These are phyloP conservation scores for Leptographium radiaticola DNA, from an alignment of 2,329 filamentous ascomycete genomes.

Conservation along the genomic window DNA sequence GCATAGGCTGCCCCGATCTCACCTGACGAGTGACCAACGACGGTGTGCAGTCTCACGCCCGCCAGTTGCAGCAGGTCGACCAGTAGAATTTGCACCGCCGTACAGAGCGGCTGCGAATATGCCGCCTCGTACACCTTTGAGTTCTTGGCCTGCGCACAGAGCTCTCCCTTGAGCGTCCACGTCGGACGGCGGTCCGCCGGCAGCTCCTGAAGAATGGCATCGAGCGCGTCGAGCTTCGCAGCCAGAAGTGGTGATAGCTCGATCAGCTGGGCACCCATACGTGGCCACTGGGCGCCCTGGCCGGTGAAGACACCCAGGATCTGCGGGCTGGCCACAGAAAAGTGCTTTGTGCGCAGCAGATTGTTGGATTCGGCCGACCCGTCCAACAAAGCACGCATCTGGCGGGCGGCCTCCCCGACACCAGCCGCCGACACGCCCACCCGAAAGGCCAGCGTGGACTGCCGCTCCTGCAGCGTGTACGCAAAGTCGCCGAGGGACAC, in stretches of 20 bases:
- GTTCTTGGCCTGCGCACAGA: constrained; percentile 1
- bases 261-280: background rate
- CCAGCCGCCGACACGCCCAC: background rate
- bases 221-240: background rate
- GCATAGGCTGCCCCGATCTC: constrained; percentile 22
- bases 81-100: constrained; percentile 18
- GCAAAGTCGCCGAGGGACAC: constrained; percentile 7
- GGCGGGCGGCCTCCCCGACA: background rate
- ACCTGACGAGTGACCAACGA: constrained; percentile 22
- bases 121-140: constrained; percentile 3
- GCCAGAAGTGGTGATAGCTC: background rate
- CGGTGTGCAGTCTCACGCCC: constrained; percentile 14
- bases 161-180: constrained; percentile 5
- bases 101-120: constrained; percentile 17
- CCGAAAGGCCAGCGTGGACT: constrained; percentile 6
- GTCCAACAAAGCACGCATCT: background rate
- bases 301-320: constrained; percentile 12
- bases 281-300: constrained; percentile 15
- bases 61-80: constrained; percentile 17
- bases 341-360: background rate
- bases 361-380: background rate
- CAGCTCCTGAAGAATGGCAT: background rate
- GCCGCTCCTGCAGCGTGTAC: constrained; percentile 11
- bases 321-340: background rate
- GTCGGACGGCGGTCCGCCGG: background rate